Percentiles rank a stretch among this genome's conserved stretches.
Conservation (phyloP, 768 basidiomycete species). For the Galerina sulciceps region DNA sequence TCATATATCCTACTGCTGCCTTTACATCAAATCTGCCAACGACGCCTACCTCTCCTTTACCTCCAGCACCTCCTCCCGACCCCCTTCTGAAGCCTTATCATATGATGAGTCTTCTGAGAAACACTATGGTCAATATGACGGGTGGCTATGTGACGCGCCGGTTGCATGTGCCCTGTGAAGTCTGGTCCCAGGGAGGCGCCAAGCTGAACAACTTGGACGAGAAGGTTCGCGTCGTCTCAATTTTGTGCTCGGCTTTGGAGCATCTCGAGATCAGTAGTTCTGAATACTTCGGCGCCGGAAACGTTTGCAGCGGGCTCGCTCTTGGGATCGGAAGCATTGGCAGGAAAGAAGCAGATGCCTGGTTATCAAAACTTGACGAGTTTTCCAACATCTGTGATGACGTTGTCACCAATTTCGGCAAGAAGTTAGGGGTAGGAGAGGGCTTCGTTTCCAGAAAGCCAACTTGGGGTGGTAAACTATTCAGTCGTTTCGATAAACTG, state of each 20-base stretch:
- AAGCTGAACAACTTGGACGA: conserved; percentile 82
- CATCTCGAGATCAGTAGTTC: conserved; percentile 74
- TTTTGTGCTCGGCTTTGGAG: conserved; percentile 78
- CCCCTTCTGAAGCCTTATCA: conserved; percentile 86
- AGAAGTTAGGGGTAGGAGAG: conserved; percentile 88
- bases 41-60: conserved; percentile 80
- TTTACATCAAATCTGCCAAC: conserved; percentile 60
- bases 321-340: conserved; percentile 79
- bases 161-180: conserved; percentile 85
- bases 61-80: conserved; percentile 72
- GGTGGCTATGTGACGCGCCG: conserved; percentile 90
- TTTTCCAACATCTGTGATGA: conserved; percentile 80
- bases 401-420: conserved; percentile 80
- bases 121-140: conserved; percentile 76
- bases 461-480: conserved; percentile 76
- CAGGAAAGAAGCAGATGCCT: conserved; percentile 77
- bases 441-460: conserved; percentile 85
- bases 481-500: conserved; percentile 79
- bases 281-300: conserved; percentile 79
- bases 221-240: conserved; percentile 84
- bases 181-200: conserved; percentile 91
- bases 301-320: conserved; percentile 73
- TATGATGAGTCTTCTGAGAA: conserved; percentile 81
- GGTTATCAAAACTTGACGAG: conserved; percentile 80
- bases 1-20: conserved; percentile 9